Conservation (phyloP, 352 stramenopile species). For the Blastocystis sp. region DNA sequence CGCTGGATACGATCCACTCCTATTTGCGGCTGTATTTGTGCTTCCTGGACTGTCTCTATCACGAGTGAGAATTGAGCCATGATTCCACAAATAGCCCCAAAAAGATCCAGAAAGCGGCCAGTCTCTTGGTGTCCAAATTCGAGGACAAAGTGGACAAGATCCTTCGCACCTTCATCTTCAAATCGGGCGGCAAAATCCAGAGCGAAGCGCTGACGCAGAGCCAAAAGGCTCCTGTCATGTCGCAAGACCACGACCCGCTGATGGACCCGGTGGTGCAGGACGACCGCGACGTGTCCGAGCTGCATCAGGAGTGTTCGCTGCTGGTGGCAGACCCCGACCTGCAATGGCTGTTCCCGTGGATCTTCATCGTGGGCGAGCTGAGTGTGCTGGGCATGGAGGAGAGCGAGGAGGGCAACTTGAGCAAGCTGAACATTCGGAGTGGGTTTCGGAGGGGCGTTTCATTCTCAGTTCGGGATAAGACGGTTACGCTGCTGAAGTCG, state of each 20-base stretch:
- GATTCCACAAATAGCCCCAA: neutral
- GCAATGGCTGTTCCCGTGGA: slow-evolving; percentile 54
- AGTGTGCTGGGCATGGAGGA: slow-evolving; percentile 31
- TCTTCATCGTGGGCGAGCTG: slow-evolving; percentile 58
- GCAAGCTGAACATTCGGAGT: slow-evolving; percentile 33
- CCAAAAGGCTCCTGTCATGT: neutral
- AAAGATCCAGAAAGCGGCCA: slow-evolving; percentile 64
- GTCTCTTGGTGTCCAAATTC: slow-evolving; percentile 16
- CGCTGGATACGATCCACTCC: slow-evolving; percentile 39
- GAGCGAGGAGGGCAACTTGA: slow-evolving; percentile 40
- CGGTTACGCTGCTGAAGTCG: slow-evolving; percentile 38
- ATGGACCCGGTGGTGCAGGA: neutral
- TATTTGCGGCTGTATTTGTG: slow-evolving; percentile 49
- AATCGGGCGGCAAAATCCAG: slow-evolving; percentile 34
- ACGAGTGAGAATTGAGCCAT: neutral
- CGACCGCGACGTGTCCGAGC: slow-evolving; percentile 9
- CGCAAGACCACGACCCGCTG: slow-evolving; percentile 9
- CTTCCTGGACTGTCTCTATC: slow-evolving; percentile 25
- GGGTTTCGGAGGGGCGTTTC: neutral
- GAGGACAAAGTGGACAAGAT: slow-evolving; percentile 48
- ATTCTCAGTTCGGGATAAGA: slow-evolving; percentile 25
- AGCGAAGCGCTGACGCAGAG: neutral
- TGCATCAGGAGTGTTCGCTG: slow-evolving; percentile 31
- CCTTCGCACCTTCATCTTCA: slow-evolving; percentile 56
- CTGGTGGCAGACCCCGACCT: slow-evolving; percentile 34